Conservation (phyloP, 2,329 filamentous ascomycete species). For the Parastagonospora avenae region DNA sequence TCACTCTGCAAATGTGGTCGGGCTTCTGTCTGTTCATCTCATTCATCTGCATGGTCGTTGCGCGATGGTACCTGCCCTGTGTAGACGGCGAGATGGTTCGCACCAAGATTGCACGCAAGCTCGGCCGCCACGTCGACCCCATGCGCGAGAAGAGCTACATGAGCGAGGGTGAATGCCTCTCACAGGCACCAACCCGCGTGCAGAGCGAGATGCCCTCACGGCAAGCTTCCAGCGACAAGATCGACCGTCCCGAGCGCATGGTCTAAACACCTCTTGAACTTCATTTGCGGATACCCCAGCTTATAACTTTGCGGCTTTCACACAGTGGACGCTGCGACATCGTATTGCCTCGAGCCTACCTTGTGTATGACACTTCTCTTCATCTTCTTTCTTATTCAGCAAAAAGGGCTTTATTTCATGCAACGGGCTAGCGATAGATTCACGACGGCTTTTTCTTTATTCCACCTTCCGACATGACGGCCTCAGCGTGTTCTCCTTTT, state of each 20-base stretch:
- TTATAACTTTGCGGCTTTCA: background rate
- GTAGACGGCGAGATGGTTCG: slow-evolving; percentile 30
- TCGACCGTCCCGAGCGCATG: slow-evolving; percentile 14
- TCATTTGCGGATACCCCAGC: background rate
- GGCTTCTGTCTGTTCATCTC: slow-evolving; percentile 50
- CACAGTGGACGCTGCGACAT: no score
- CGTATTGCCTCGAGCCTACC: no score
- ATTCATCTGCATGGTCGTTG: slow-evolving; percentile 48
- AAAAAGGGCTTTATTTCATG: background rate
- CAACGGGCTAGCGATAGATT: background rate
- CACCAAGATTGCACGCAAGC: slow-evolving; percentile 16
- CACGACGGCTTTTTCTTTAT: background rate
- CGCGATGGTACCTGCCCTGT: slow-evolving; percentile 39
- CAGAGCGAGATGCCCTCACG: slow-evolving; percentile 19
- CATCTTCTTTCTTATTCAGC: background rate
- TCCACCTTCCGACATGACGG: background rate
- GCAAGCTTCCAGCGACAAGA: slow-evolving; percentile 18
- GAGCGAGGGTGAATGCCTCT: slow-evolving; percentile 15
- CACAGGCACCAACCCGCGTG: slow-evolving; percentile 29
- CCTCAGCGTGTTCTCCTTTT: background rate
- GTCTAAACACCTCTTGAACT: slow-evolving; percentile 5
- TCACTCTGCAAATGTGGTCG: slow-evolving; percentile 56
- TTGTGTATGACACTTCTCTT: no score
- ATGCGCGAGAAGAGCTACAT: slow-evolving; percentile 14
- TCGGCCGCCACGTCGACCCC: slow-evolving; percentile 9